phyloP scores from a whole-genome alignment of 2,329 filamentous ascomycete species.

The Pseudogymnoascus destructans region DNA sequence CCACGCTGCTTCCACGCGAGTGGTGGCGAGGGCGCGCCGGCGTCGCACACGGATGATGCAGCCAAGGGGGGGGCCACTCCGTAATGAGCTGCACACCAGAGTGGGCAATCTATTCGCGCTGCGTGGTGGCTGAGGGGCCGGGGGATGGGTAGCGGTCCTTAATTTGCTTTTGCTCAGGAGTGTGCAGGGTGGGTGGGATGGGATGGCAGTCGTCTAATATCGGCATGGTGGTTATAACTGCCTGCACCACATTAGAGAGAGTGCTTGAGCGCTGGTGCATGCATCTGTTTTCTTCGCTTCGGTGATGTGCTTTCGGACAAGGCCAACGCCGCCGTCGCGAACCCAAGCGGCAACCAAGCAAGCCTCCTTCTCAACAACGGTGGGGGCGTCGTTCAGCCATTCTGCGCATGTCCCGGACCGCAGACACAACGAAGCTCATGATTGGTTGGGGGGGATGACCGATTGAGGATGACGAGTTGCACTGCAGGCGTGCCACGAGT shows the following conservation, averaged over 20 bases:
- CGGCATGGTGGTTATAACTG: not conserved
- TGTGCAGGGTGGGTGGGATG: not conserved
- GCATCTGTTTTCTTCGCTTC: too few relatives aligned
- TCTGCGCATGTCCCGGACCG: too few relatives aligned
- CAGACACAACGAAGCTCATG: too few relatives aligned
- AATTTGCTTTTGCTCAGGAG: not conserved
- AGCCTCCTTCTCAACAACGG: not conserved
- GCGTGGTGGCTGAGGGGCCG: not conserved
- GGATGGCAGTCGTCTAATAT: not conserved
- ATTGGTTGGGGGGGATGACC: not conserved
- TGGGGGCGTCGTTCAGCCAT: not conserved
- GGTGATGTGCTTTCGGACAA: too few relatives aligned
- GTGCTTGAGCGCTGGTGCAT: too few relatives aligned
- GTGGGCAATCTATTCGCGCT: not conserved
- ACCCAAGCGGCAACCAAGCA: too few relatives aligned
- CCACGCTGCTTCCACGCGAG: not conserved
- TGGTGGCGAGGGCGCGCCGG: not conserved
- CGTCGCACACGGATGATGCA: not conserved
- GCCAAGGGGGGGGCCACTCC: not conserved
- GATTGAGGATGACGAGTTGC: too few relatives aligned
- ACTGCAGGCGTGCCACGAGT: not conserved
- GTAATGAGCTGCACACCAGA: not conserved
- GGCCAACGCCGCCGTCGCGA: too few relatives aligned
- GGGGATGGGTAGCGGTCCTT: not conserved
- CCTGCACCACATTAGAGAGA: too few relatives aligned